Evolutionary conservation across 75 land plant species (phyloP).

Genomic region (Gnetum montanum): DNA sequence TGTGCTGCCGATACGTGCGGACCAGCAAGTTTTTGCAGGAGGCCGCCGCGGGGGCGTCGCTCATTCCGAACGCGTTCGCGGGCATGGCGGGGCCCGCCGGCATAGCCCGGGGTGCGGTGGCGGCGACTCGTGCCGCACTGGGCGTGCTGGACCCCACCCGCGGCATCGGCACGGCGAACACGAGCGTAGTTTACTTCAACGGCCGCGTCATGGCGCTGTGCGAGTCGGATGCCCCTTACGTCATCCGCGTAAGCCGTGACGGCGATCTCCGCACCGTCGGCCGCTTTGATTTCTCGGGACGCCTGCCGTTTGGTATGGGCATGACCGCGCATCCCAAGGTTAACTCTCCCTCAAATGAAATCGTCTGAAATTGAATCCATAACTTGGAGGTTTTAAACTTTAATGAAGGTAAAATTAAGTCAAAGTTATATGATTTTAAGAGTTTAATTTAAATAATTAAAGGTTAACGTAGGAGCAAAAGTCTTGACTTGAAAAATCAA

Average conservation of each 20-base stretch:
- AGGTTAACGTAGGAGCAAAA: too few species aligned
- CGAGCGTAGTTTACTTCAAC: slow-evolving; percentile 40
- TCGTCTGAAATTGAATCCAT: too few species aligned
- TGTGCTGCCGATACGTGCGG: slow-evolving; percentile 55
- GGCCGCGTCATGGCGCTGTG: slow-evolving; percentile 38
- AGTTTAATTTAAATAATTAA: too few species aligned
- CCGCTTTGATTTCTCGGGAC: background rate
- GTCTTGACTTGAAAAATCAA: too few species aligned
- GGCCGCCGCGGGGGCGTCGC: slow-evolving; percentile 20
- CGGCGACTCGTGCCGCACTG: slow-evolving; percentile 12
- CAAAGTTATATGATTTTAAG: too few species aligned
- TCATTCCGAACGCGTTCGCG: slow-evolving; percentile 44
- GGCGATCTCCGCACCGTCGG: background rate
- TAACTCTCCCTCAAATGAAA: too few species aligned
- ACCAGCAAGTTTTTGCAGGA: slow-evolving; percentile 51
- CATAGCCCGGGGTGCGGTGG: slow-evolving; percentile 38
- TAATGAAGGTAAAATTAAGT: too few species aligned
- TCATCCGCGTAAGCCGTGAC: background rate
- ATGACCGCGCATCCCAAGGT: background rate
- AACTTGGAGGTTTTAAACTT: too few species aligned
- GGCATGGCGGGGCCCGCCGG: slow-evolving; percentile 27
- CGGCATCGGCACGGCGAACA: slow-evolving; percentile 62
- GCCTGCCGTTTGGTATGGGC: background rate
- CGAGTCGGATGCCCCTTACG: slow-evolving; percentile 12
- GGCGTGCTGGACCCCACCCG: slow-evolving; percentile 28